Base-by-base conservation (phyloP, 768 basidiomycete species). In the Mycena rosella region DNA sequence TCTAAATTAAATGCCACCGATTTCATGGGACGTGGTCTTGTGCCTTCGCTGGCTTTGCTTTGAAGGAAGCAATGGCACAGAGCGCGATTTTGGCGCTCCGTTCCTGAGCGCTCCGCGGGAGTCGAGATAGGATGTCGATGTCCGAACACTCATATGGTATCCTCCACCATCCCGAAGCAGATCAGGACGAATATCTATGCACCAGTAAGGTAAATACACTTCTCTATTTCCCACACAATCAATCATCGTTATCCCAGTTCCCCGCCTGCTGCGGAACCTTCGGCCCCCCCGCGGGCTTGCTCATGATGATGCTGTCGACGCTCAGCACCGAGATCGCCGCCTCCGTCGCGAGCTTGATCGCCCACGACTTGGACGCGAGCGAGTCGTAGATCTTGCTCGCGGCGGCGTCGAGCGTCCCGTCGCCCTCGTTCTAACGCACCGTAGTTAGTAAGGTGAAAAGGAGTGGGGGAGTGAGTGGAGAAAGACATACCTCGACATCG, bases 261-360 rank as follows among this genome's bases (percentile, higher is more conserved):
- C 93, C 89, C 42, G 91, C 85, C 77, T 95, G 94, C 75, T 96
- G 93, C 59, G 94, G 94, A 54, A 95, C 83, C 77, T 94, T 95
- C 53, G 93, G 94, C 54, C 94, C 93, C 32, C 94, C 93, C 0
- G 94, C 93, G n/a, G 93, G 92, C 76, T 95, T 95, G 82, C 93
- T 94, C 89, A 96, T 96, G 82, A 98, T 98, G 77, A 99, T 98
- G 75, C 94, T 95, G 80, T 99, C 98, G 9, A 99, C 98, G 68
- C 92, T 93, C 60, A 99, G 88, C 32, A 98, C 94, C 0, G 94
- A 91, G 44, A 93, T 86, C 1, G 96, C 96, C 20, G 96, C 95
- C 76, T 98, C 96, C 0, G 95, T 95, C 18, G 92, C 96, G n/a
- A 96, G 87, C 64, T 87, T 85, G 73, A 98, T 88, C 1, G 95